Percentiles rank a stretch among this genome's conserved stretches.
These are phyloP conservation scores for Boletus austroedulis DNA, from an alignment of 1,284 basidiomycete genomes.

Conservation along the genomic window DNA sequence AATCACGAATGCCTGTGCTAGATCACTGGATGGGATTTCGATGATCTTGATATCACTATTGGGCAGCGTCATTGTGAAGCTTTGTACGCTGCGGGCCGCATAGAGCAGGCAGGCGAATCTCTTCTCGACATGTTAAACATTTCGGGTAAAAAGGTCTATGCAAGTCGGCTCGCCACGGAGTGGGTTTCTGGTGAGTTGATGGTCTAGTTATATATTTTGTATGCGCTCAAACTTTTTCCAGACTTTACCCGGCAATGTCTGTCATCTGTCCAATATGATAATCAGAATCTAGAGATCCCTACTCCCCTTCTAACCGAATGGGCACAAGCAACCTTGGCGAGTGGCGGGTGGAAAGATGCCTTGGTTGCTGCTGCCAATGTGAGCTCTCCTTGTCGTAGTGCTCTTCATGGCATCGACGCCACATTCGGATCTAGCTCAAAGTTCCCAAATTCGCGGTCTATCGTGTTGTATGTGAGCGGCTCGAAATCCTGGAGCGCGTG, in stretches of 20 bases:
- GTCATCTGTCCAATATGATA: background rate
- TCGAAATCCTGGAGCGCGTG: background rate
- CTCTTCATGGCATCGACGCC: background rate
- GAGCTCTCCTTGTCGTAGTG: background rate
- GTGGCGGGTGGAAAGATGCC: background rate
- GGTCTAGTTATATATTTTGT: background rate
- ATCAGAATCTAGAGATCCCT: background rate
- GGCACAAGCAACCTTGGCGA: background rate
- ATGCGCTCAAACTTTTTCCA: background rate
- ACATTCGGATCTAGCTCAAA: background rate
- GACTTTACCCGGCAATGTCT: background rate
- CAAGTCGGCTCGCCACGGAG: background rate
- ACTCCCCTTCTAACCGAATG: background rate
- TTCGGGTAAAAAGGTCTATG: background rate
- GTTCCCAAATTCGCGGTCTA: background rate
- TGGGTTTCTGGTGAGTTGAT: background rate
- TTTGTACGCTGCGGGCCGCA: background rate
- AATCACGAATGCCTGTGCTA: background rate
- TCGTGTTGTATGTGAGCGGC: background rate
- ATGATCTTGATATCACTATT: background rate
- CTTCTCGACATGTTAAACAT: background rate
- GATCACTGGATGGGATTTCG: background rate
- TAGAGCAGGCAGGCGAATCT: background rate
- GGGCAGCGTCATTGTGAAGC: background rate
- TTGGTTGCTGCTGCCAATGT: background rate